phyloP scores from a whole-genome alignment of 179 eudicot species.

The Sideroxylon spinosum region DNA sequence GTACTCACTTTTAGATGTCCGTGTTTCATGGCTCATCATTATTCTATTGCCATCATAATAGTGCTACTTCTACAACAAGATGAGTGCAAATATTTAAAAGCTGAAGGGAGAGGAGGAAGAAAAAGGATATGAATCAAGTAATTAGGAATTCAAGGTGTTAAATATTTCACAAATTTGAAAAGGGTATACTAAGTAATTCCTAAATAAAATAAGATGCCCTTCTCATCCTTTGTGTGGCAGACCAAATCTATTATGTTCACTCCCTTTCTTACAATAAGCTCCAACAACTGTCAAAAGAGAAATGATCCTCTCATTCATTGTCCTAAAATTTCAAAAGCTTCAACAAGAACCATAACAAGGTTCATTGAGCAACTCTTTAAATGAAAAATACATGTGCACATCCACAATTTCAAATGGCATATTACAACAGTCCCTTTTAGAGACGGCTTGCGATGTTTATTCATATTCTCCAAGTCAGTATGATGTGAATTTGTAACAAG shows the following conservation, averaged over 20 bases:
- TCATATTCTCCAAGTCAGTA: background rate
- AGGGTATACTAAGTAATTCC: background rate
- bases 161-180: background rate
- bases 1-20: too few species aligned
- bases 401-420: background rate
- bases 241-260: background rate
- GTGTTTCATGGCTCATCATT: too few species aligned
- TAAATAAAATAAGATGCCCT: background rate
- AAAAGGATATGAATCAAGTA: background rate
- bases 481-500: background rate
- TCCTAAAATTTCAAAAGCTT: background rate
- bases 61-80: background rate
- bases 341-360: background rate
- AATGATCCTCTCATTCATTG: too few species aligned
- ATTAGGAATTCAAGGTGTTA: background rate
- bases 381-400: background rate
- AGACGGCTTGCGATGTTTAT: background rate
- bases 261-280: background rate
- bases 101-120: too few species aligned
- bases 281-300: too few species aligned
- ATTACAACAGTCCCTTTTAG: background rate
- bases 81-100: too few species aligned
- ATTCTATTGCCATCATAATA: too few species aligned
- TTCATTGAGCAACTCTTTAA: background rate
- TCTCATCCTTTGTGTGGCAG: background rate